These are phyloP conservation scores for Daldinia decipiens DNA, from an alignment of 495 filamentous ascomycete species.

Conservation along the genomic window DNA sequence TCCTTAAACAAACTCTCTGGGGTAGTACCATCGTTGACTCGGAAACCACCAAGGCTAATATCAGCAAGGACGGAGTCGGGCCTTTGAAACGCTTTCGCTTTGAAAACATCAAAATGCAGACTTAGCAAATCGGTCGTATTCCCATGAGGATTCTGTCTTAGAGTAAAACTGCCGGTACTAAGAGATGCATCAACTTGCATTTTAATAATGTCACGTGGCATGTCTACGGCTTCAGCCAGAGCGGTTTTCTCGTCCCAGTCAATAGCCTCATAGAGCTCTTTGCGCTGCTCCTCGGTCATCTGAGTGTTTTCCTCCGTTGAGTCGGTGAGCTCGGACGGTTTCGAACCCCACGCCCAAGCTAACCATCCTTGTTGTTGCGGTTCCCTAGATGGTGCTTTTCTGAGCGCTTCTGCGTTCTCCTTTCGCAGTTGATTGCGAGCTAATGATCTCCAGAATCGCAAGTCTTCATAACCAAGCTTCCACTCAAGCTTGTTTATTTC, in stretches of 20 bases:
- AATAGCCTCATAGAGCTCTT: conserved; percentile 96
- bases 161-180: conserved; percentile 90
- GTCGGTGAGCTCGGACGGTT: conserved; percentile 62
- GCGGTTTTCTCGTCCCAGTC: conserved; percentile 98
- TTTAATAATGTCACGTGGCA: conserved; percentile 89
- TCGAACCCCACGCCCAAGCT: conserved; percentile 87
- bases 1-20: conserved; percentile 88
- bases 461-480: conserved; percentile 93
- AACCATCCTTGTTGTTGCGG: conserved; percentile 80
- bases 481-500: conserved; percentile 81
- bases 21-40: conserved; percentile 96
- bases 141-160: conserved; percentile 87
- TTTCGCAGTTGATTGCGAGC: conserved; percentile 94
- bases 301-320: conserved; percentile 75
- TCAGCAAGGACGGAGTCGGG: conserved; percentile 90
- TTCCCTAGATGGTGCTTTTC: conserved; percentile 57
- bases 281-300: conserved; percentile 94
- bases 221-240: conserved; percentile 84
- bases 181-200: conserved; percentile 90
- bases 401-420: conserved; percentile 82
- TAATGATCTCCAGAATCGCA: conserved; percentile 95
- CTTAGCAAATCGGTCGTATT: conserved; percentile 81
- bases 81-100: conserved; percentile 84
- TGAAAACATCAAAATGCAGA: conserved; percentile 92
- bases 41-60: conserved; percentile 88